phyloP scores from a whole-genome alignment of 441 rosid species.

The Syzygium malaccense region DNA sequence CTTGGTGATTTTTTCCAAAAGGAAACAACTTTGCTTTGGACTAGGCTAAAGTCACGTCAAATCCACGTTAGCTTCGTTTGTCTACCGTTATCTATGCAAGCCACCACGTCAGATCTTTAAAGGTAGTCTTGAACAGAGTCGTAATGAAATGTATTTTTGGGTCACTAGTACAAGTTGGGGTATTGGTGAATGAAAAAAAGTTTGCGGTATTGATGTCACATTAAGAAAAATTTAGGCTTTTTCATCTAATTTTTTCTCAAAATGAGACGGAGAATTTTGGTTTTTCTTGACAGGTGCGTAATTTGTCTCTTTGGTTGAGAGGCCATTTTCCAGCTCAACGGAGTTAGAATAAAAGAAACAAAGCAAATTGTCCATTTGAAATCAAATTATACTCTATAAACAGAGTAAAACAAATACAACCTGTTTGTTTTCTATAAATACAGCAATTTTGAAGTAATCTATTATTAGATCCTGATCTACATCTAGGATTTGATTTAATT shows the following conservation, averaged over 20 bases:
- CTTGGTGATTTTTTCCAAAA: neutral
- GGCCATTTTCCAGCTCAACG: neutral
- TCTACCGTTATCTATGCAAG: neutral
- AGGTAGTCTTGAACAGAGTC: neutral
- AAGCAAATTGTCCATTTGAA: neutral
- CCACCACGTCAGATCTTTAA: neutral
- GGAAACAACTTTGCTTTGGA: neutral
- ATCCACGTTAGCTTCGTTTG: neutral
- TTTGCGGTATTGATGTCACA: neutral
- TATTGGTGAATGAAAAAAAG: neutral
- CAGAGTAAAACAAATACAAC: neutral
- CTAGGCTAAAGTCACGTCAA: neutral
- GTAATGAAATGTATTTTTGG: neutral
- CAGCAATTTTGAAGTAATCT: neutral
- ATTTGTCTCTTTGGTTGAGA: neutral
- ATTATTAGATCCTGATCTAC: neutral
- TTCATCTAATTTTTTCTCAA: neutral
- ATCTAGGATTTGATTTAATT: neutral
- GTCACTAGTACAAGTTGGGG: neutral
- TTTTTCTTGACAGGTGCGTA: neutral
- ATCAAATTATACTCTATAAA: neutral
- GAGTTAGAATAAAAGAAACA: neutral
- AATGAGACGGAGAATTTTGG: neutral
- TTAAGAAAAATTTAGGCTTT: neutral
- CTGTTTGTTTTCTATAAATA: neutral